These are phyloP conservation scores for Silybum marianum DNA, from an alignment of 129 eudicot species.

Conservation along the genomic window DNA sequence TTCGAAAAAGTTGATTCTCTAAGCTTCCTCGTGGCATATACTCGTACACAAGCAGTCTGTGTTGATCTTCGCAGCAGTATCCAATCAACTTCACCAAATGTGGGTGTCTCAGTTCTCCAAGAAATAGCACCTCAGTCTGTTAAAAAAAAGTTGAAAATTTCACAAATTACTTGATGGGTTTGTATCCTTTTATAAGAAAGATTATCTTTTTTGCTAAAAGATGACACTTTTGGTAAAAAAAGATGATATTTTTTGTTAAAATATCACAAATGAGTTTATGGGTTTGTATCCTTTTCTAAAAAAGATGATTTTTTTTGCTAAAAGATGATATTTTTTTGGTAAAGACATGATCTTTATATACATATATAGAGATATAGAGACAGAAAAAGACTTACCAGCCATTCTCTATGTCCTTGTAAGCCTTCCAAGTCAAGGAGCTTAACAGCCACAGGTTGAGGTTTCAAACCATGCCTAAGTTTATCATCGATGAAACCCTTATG, in stretches of 20 bases:
- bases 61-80: conserved; percentile 91
- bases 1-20: conserved; percentile 90
- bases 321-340: background rate
- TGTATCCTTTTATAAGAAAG: background rate
- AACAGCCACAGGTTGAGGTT: conserved; percentile 93
- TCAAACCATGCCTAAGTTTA: conserved; percentile 65
- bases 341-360: no score
- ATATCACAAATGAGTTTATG: background rate
- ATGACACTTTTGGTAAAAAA: background rate
- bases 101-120: conserved; percentile 85
- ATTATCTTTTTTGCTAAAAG: background rate
- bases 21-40: conserved; percentile 96
- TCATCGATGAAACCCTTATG: conserved; percentile 89
- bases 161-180: background rate
- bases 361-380: no score
- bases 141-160: background rate
- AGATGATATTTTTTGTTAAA: no score
- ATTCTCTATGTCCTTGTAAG: conserved; percentile 77
- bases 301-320: background rate
- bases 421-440: conserved; percentile 85
- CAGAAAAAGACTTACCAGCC: conserved; percentile 57
- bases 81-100: conserved; percentile 92
- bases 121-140: conserved; percentile 89
- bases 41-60: conserved; percentile 80
- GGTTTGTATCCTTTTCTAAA: background rate